Percentiles rank a stretch among this genome's conserved stretches.
These are phyloP conservation scores for Pyrenula aspistea DNA, from an alignment of 495 filamentous ascomycete genomes.

Conservation along the genomic window DNA sequence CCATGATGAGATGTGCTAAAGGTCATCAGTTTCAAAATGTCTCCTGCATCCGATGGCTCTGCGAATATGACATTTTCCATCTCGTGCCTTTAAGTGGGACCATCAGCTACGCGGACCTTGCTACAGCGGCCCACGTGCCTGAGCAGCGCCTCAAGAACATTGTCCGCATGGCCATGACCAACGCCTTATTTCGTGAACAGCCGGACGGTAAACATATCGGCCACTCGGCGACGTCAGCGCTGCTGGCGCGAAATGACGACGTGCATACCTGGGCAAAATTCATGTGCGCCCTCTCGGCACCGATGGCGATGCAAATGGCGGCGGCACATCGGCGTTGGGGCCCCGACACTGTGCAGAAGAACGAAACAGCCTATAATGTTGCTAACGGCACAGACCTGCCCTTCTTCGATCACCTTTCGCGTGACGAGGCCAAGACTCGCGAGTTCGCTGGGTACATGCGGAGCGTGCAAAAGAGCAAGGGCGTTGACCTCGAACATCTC, in stretches of 20 bases:
- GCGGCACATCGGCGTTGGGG: slow-evolving; percentile 11
- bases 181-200: slow-evolving; percentile 13
- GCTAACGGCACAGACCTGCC: slow-evolving; percentile 15
- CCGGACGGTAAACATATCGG: slow-evolving; percentile 5
- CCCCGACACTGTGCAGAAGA: slow-evolving; percentile 3
- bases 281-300: slow-evolving; percentile 8
- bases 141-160: slow-evolving; percentile 14
- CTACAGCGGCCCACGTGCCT: slow-evolving; percentile 11
- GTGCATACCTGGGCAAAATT: slow-evolving; percentile 12
- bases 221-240: slow-evolving; percentile 18
- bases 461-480: slow-evolving; percentile 10
- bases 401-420: slow-evolving; percentile 12
- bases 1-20: neutral
- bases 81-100: slow-evolving; percentile 13
- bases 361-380: slow-evolving; percentile 20
- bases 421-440: neutral
- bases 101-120: slow-evolving; percentile 16
- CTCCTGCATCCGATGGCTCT: slow-evolving; percentile 11
- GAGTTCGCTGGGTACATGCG: slow-evolving; percentile 16
- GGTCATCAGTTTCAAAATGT: slow-evolving; percentile 12
- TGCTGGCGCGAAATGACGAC: slow-evolving; percentile 8
- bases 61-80: slow-evolving; percentile 13
- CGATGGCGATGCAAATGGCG: slow-evolving; percentile 8
- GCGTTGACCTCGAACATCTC: slow-evolving; percentile 10
- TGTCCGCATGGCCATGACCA: slow-evolving; percentile 24